phyloP scores from a whole-genome alignment of 768 basidiomycete species.

The Mycena capillaripes region DNA sequence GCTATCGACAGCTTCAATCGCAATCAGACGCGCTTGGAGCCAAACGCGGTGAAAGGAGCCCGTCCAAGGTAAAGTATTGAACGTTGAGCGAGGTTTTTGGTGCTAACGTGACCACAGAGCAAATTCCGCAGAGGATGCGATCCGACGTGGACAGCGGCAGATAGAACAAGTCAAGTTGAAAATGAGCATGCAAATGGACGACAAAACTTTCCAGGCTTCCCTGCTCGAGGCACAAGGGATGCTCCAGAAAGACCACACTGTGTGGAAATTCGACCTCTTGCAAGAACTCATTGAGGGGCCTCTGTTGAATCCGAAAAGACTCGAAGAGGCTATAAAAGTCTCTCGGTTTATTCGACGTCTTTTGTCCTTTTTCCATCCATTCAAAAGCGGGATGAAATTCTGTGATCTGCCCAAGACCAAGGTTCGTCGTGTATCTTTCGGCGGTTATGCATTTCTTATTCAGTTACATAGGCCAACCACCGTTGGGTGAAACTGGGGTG shows the following conservation, averaged over 20 bases:
- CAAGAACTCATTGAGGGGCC: constrained; percentile 94
- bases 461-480: constrained; percentile 70
- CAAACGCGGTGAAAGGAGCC: constrained; percentile 63
- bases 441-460: background rate
- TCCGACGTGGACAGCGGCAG: constrained; percentile 89
- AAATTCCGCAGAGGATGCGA: constrained; percentile 87
- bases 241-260: constrained; percentile 87
- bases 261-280: constrained; percentile 93
- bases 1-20: constrained; percentile 95
- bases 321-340: constrained; percentile 95
- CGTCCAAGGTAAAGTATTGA: constrained; percentile 71
- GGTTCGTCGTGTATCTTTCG: constrained; percentile 49
- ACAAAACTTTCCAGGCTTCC: constrained; percentile 87
- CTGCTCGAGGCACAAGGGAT: constrained; percentile 93
- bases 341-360: constrained; percentile 91
- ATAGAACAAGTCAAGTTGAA: constrained; percentile 93
- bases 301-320: constrained; percentile 87
- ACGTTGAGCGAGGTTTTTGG: background rate
- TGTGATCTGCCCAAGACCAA: constrained; percentile 83
- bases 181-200: constrained; percentile 95
- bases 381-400: constrained; percentile 79
- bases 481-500: constrained; percentile 92
- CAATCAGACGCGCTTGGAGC: constrained; percentile 82
- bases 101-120: constrained; percentile 58
- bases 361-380: constrained; percentile 95